These are phyloP conservation scores for Kwoniella dejecticola DNA, from an alignment of 768 basidiomycete species.

Conservation along the genomic window DNA sequence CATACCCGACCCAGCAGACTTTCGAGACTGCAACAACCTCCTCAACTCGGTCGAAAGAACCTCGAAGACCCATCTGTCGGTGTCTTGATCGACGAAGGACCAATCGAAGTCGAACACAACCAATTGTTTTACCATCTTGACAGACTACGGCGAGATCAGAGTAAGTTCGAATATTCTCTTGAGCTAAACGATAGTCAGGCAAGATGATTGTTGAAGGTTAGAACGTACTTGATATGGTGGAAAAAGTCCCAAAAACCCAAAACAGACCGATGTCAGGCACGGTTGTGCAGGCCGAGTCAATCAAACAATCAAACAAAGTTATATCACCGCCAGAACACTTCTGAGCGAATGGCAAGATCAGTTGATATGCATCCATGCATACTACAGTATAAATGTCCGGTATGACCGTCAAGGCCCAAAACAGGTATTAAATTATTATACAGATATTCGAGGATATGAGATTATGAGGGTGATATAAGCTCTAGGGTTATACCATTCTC, in stretches of 20 bases:
- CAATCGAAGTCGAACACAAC: slow-evolving; percentile 98
- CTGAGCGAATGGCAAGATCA: no score
- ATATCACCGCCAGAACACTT: neutral
- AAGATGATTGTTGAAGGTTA: no score
- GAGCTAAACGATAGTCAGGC: no score
- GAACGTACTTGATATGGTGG: no score
- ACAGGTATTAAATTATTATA: neutral
- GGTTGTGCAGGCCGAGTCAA: neutral
- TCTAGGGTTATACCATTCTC: no score
- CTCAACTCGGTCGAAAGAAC: slow-evolving; percentile 83
- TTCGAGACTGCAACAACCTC: slow-evolving; percentile 71
- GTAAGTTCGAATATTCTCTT: no score
- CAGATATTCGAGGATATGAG: neutral
- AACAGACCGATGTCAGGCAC: no score
- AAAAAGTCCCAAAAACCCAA: no score
- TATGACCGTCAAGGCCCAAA: neutral
- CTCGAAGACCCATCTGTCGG: slow-evolving; percentile 78
- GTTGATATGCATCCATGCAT: neutral
- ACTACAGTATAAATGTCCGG: neutral
- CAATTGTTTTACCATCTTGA: slow-evolving; percentile 62
- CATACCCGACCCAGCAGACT: slow-evolving; percentile 57
- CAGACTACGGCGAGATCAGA: no score
- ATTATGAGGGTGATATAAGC: no score
- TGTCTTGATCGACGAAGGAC: slow-evolving; percentile 83
- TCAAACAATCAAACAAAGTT: neutral